phyloP scores from a whole-genome alignment of 495 filamentous ascomycete species.

The Aspergillus sclerotioniger region DNA sequence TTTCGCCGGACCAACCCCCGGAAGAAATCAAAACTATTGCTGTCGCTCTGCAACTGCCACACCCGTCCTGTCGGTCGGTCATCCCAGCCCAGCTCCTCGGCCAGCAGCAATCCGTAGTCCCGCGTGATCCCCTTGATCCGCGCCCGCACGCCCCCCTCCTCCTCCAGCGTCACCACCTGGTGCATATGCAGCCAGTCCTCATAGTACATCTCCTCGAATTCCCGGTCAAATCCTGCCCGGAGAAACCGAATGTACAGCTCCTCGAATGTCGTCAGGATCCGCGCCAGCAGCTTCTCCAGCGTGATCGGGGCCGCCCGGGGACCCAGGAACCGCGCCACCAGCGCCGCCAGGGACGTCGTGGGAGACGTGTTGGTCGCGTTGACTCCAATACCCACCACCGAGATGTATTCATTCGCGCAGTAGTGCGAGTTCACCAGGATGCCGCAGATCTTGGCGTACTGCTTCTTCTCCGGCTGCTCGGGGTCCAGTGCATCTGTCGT shows the following conservation, averaged over 20 bases:
- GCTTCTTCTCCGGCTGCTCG: constrained; percentile 51
- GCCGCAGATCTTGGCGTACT: constrained; percentile 88
- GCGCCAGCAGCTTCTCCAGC: constrained; percentile 79
- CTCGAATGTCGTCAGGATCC: constrained; percentile 78
- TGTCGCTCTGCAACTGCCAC: constrained; percentile 88
- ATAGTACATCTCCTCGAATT: constrained; percentile 80
- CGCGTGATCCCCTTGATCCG: constrained; percentile 85
- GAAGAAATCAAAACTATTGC: constrained; percentile 99
- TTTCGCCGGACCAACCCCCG: constrained; percentile 83
- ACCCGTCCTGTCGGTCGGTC: constrained; percentile 72
- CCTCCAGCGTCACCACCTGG: constrained; percentile 87
- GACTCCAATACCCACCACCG: constrained; percentile 85
- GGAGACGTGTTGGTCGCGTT: constrained; percentile 85
- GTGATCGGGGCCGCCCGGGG: constrained; percentile 52
- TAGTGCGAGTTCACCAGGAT: constrained; percentile 91
- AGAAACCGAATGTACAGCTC: constrained; percentile 72
- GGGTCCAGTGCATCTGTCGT: constrained; percentile 73
- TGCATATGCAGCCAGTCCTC: constrained; percentile 83
- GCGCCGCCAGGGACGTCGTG: constrained; percentile 79
- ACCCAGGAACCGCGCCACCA: constrained; percentile 51
- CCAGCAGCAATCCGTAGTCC: constrained; percentile 82
- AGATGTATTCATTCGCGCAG: constrained; percentile 71
- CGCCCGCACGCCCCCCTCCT: constrained; percentile 72
- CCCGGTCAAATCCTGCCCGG: constrained; percentile 64
- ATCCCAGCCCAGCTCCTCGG: constrained; percentile 73